Base-by-base conservation (phyloP, 345 rosid species). In the Salix udensis region DNA sequence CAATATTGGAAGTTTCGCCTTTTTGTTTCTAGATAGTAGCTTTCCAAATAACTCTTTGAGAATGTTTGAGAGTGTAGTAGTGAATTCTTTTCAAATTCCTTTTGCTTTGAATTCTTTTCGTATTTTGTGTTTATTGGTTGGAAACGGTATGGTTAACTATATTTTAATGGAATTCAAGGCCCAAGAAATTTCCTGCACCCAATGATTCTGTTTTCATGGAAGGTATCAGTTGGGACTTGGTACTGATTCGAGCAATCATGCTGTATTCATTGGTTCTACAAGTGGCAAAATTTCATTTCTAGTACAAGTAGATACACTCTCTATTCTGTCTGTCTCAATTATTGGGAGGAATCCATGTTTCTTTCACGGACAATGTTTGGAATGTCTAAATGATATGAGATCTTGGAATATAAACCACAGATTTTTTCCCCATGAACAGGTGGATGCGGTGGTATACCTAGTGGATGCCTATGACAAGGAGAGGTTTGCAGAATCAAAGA, bases 391-490 rank as follows among this genome's bases (percentile, higher is more conserved):
- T 12, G 14, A 31, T 64, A 3, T 50, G 53, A 36, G 53, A 36
- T 37, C 4, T 34, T 30, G 9, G 26, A 42, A 24, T 28, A 70
- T 39, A 40, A 75, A 39, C 28, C 64, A 48, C 62, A 11, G 37
- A 2, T 19, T 8, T 23, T 72, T 15, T 72, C 52, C 64, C 61
- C 4, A 4, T 65, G 64, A 37, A 53, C 74, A 88, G 88, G 89
- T 89, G 48, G 92, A 89, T 79, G 88, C 89, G 5, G 90, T 85
- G 36, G 92, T 89, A 24, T 89, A 89, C 87, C 79, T 87, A 60
- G 92, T 89, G 58, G 92, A 89, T 12, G 90, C 90, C 52, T 82
- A 84, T 12, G 92, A 88, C 87, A 87, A 87, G 87, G 92, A 85
- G 73, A 82, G 88, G 77, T 84, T 89, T 78, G 86, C 87, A 2